Percentiles rank a stretch among this genome's conserved stretches.
Evolutionary conservation across 2,329 filamentous ascomycete genomes (phyloP).

Genomic region (Beauveria medogensis): DNA sequence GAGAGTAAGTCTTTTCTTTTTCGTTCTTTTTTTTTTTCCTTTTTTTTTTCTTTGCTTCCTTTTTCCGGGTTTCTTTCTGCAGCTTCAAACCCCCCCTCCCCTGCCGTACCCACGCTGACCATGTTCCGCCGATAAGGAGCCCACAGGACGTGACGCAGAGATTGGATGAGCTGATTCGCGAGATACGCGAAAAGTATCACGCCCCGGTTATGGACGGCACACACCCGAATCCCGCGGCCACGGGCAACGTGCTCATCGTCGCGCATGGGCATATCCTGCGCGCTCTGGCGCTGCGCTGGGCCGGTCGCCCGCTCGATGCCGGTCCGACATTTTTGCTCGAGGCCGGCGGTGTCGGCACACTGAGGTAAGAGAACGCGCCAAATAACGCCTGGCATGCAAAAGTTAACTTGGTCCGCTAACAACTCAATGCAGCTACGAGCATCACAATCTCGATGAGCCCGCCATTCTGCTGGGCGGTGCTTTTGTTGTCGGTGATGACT

Average conservation of each 20-base stretch:
- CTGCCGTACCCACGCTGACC: too few relatives aligned
- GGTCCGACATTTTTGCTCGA: slow-evolving; percentile 79
- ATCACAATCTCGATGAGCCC: slow-evolving; percentile 68
- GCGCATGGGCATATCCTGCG: slow-evolving; percentile 86
- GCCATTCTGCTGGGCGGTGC: slow-evolving; percentile 71
- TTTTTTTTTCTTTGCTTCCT: too few relatives aligned
- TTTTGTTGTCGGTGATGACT: slow-evolving; percentile 44
- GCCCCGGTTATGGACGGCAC: slow-evolving; percentile 48
- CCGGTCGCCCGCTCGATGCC: slow-evolving; percentile 61
- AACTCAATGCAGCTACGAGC: slow-evolving; percentile 57
- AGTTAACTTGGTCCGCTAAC: not conserved
- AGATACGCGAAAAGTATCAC: slow-evolving; percentile 63
- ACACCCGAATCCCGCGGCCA: slow-evolving; percentile 29
- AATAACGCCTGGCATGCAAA: not conserved
- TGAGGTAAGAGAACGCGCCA: slow-evolving; percentile 47
- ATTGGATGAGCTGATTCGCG: slow-evolving; percentile 66
- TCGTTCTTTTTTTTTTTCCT: not conserved
- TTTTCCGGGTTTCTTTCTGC: too few relatives aligned
- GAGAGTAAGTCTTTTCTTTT: slow-evolving; percentile 55
- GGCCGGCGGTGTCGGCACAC: slow-evolving; percentile 72
- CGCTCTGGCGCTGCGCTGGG: slow-evolving; percentile 83
- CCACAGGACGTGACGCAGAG: slow-evolving; percentile 65
- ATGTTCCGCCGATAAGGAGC: slow-evolving; percentile 34
- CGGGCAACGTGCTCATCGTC: slow-evolving; percentile 51
- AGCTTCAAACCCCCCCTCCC: too few relatives aligned